Evolutionary conservation across 192 early-diverging fungal species (phyloP).

Genomic region (Backusella macrospora): DNA sequence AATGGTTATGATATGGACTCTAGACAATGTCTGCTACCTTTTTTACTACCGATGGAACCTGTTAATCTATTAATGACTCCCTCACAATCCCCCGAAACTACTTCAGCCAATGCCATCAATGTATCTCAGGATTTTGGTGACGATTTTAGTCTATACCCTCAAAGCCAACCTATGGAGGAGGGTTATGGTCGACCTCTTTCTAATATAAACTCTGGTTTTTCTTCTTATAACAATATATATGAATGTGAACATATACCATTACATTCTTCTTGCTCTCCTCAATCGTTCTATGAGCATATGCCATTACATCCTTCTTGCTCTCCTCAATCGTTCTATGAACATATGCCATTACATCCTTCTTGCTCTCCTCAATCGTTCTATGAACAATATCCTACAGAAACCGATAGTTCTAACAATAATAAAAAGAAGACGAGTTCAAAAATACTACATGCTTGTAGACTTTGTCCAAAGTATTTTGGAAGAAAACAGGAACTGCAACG

Average conservation of each 20-base stretch:
- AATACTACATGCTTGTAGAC: neutral
- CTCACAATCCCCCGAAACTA: neutral
- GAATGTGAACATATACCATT: neutral
- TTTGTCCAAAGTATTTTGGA: neutral
- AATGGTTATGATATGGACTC: neutral
- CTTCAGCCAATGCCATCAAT: neutral
- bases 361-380: neutral
- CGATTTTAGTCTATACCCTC: constrained; percentile 9
- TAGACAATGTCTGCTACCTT: neutral
- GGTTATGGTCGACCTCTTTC: neutral
- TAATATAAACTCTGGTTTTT: neutral
- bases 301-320: neutral
- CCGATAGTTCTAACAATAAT: neutral
- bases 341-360: neutral
- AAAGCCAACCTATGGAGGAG: neutral
- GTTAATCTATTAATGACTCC: neutral
- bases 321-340: neutral
- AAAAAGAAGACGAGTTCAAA: neutral
- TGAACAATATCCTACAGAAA: neutral
- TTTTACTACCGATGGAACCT: neutral
- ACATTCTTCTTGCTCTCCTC: neutral
- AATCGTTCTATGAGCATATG: neutral
- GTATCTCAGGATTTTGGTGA: neutral
- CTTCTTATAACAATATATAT: neutral
- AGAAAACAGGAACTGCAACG: neutral